Base-by-base conservation (phyloP, 768 basidiomycete genomes). In the Clavaria fumosa region DNA sequence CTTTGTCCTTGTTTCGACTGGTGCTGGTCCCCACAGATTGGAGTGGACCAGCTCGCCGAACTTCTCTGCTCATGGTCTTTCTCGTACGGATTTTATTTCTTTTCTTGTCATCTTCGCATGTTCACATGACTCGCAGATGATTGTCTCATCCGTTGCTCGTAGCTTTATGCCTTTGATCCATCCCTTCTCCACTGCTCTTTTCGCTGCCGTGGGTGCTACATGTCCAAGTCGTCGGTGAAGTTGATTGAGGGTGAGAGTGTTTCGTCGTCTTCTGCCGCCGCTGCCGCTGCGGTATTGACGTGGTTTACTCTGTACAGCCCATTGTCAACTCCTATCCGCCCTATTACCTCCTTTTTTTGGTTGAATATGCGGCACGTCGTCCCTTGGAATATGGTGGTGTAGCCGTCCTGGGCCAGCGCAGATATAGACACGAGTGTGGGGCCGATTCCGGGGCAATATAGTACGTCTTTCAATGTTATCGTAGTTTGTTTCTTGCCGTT, bases 1-100 rank as follows among this genome's bases (percentile, higher is more conserved):
- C 11, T 41, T 40, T 0, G 44, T 36, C 1, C 46, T 9, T 4
- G n/a, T 56, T 5, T 31, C 27, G 1, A 50, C 41, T 0, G 42
- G 49, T 0, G 53, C 50, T 2, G 55, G 60, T 12, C 57, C 59
- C 59, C 61, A 64, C 2, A 64, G 23, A 41, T 64, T 53, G 1
- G 50, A 47, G 43, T 61, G 52, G 9, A 61, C 37, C 27, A 40
- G 34, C 14, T 41, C 43, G 7, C 43, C 43, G 18, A 44, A 23
- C 6, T n/a, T 26, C 5, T 10, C 22, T 21, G 46, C 11, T 5
- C 21, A 11, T 27, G 34, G 34, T 22, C 26, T 39, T 6, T 23
- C 34, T 10, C 42, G 36, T 4, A 54, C 48, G 3, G 9, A 18
- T 6, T 4, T 14, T 17, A 41, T 37, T 1, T 52, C 43, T 23